Evolutionary conservation across 495 filamentous ascomycete species (phyloP).

Genomic region (Terfezia boudieri): DNA sequence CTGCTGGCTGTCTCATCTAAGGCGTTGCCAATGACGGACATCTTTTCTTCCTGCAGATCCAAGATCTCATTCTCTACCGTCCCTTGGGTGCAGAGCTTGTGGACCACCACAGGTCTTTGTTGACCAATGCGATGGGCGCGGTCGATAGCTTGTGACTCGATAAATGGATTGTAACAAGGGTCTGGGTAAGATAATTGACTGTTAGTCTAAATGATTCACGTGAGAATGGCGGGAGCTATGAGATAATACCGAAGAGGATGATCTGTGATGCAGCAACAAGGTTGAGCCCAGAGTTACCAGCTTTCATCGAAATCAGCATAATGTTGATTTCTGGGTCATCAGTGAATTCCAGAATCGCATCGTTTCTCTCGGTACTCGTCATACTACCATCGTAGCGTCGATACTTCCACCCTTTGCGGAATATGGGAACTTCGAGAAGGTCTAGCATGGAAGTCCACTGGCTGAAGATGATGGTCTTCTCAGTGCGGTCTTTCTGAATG

Average conservation of each 20-base stretch:
- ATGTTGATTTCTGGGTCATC: conserved; percentile 47
- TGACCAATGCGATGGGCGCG: conserved; percentile 78
- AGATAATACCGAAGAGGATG: conserved; percentile 33
- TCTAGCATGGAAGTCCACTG: conserved; percentile 86
- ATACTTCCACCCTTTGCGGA: conserved; percentile 38
- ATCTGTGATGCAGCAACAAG: conserved; percentile 75
- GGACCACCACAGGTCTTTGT: conserved; percentile 52
- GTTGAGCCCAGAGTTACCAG: conserved; percentile 74
- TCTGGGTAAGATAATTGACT: conserved; percentile 22
- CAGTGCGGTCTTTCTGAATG: conserved; percentile 18
- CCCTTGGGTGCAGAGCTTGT: conserved; percentile 62
- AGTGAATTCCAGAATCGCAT: conserved; percentile 29
- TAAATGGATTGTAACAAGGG: conserved; percentile 82
- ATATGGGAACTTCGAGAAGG: conserved; percentile 50
- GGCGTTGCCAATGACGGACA: conserved; percentile 45
- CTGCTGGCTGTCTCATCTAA: conserved; percentile 57
- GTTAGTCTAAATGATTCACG: too few species aligned
- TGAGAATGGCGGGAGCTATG: too few species aligned
- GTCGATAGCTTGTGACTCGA: conserved; percentile 86
- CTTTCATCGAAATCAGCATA: conserved; percentile 60
- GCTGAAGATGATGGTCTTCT: conserved; percentile 82
- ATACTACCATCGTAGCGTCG: conserved; percentile 75
- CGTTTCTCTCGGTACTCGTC: conserved; percentile 43
- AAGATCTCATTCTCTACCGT: conserved; percentile 70
- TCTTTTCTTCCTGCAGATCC: conserved; percentile 56